Base-by-base conservation (phyloP, 2,329 filamentous ascomycete species). In the Aspergillus sp. region DNA sequence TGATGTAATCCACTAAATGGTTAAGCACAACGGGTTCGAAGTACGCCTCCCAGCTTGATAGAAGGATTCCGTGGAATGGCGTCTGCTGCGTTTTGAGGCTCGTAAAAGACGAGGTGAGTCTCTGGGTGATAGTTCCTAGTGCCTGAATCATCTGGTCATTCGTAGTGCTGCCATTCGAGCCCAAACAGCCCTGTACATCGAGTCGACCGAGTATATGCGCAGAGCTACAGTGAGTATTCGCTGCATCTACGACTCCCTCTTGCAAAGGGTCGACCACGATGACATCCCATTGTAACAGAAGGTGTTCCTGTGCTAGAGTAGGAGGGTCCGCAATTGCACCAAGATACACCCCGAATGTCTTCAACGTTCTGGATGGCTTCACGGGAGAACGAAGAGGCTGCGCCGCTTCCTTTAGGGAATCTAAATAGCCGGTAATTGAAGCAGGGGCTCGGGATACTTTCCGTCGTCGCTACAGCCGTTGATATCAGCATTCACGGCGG, bases 251-350 rank as follows among this genome's bases (percentile, higher is more conserved):
- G 12, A 75, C 66, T 4, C 71, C 68, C n/a, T 40, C 47, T 56
- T 69, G 66, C 6, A 67, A 56, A 3, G 73, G 70, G 54, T 76
- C 71, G 17, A 75, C 61, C 19, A 73, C 62, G 12, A 74, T 46
- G 33, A 74, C 56, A 40, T 76, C 72, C 70, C 70, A 75, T 61
- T 65, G 60, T 33, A 66, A 57, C 2, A 76, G 64, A 2, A 76
- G 47, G 12, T 50, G 54, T 8, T 60, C 39, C 50, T 75, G 65
- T 19, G 58, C 49, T 3, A 20, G 22, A 1, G 67, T 73, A 7
- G 68, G 68, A 17, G 70, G 70, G 22, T 37, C 61, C 5, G 59
- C 58, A 46, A 75, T 68, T 19, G 50, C 42, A 6, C 73, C 73
- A 7, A 75, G 66, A 59, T 68, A 75, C 4, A 73, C 68, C 2